Evolutionary conservation across 2,329 filamentous ascomycete genomes (phyloP).

Genomic region (Zasmidium cellare): DNA sequence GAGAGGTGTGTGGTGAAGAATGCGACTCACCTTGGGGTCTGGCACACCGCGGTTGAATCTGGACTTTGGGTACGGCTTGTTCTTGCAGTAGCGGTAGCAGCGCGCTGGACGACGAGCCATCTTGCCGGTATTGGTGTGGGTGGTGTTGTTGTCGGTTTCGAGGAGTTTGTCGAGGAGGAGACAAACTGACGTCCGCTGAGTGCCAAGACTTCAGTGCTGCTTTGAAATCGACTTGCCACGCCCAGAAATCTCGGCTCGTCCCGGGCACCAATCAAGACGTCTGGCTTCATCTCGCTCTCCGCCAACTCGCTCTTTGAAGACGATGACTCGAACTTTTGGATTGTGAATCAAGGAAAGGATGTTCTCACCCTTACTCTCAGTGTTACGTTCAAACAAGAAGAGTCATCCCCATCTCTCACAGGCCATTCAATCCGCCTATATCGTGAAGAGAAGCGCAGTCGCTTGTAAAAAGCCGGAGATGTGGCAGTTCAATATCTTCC

Average conservation of each 20-base stretch:
- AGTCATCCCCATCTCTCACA: no score
- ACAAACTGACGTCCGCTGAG: neutral
- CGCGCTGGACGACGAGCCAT: conserved; percentile 99
- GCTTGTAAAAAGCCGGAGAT: no score
- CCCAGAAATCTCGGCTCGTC: neutral
- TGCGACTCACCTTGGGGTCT: conserved; percentile 66
- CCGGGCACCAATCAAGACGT: neutral
- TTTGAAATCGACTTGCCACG: conserved; percentile 3
- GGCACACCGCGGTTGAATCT: conserved; percentile 96
- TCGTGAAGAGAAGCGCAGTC: no score
- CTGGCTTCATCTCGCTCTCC: no score
- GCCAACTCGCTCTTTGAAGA: conserved; percentile 12
- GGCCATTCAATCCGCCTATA: no score
- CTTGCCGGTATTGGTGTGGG: conserved; percentile 66
- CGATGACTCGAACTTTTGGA: conserved; percentile 3
- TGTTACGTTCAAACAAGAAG: no score
- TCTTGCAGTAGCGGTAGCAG: conserved; percentile 99
- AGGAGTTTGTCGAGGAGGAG: no score
- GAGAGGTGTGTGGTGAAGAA: no score
- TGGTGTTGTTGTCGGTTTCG: conserved; percentile 35
- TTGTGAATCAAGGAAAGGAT: no score
- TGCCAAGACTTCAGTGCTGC: neutral
- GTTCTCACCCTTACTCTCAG: no score
- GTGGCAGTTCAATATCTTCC: no score
- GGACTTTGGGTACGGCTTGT: conserved; percentile 99